Evolutionary conservation across 2,329 filamentous ascomycete species (phyloP), one percentile per base, ranked within the genome.

Genomic region (Hymenoscyphus linearis): DNA sequence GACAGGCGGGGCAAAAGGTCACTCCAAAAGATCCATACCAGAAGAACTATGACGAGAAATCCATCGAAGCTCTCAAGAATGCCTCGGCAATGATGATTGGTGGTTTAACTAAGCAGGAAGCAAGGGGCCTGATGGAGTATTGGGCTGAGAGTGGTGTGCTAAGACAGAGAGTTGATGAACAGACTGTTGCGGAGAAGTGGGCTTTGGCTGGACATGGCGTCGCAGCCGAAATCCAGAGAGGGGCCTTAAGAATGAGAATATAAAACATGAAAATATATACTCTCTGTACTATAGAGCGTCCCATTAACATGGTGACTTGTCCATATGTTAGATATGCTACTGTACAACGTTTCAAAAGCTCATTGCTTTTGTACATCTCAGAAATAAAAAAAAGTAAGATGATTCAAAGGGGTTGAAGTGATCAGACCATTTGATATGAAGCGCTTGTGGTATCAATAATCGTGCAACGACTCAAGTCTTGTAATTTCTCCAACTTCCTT

Each of bases 121-220:
- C 90, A 7, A 83, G 87, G 60, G 81, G 85, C 0, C 79, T 96
- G 67, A 87, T 97, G 85, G 91, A 96, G 78, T 97, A 97, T 78
- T 97, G 93, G 80, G 91, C 90, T 9, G 85, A 84, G 34, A 95
- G 90, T 74, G 93, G 93, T 14, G 79, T 96, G 73, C 73, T 96
- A 70, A 83, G 89, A 65, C 79, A 84, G 64, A 80, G 79, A 55
- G 80, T 96, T 52, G 86, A 89, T 68, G 86, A 92, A 71, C 78
- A 78, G 64, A 80, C 83, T 65, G 87, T 96, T 37, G 80, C 82
- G 27, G 89, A 95, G 80, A 90, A 90, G 77, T 96, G 92, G 91
- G 86, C 85, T 57, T 73, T 96, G 68, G 85, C 86, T 52, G 91
- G 91, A 31, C 85, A 88, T 69, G 93, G 93, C n/a, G 83, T 93